Base-by-base conservation (phyloP, 345 rosid species). In the Acer negundo region DNA sequence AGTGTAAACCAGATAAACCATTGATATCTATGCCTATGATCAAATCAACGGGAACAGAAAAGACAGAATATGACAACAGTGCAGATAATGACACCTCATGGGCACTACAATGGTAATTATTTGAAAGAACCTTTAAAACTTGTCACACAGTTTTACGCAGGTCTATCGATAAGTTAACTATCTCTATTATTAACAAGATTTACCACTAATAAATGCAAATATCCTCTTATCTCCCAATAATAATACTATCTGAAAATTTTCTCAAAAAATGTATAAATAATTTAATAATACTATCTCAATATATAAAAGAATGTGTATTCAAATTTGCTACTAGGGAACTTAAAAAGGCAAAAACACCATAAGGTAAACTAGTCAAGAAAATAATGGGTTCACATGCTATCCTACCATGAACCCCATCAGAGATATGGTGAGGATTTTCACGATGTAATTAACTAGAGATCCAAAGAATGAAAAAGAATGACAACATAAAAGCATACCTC, bases 401-500 rank as follows among this genome's bases (percentile, higher is more conserved):
- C 55, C 53, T 16, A 1, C 42, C 76, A 72, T 51, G 19, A 46
- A 53, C 26, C 58, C 44, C 44, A 59, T 40, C 23, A 19, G 40
- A 24, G 44, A 69, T 22, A 31, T 38, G 20, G 42, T 6, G 47
- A 8, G n/a, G 47, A 59, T 28, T 67, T 64, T 13, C n/a, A 75
- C n/a, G 47, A 53, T 40, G 62, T 56, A 59, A 35, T 24, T 73
- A 56, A 38, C 24, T 59, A 79, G 3, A 61, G 40, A 62, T 24
- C 70, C 63, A 47, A 31, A 24, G 20, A 72, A 71, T 62, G 73
- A 20, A 69, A 76, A 62, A 16, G 58, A 53, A 70, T 16, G 51
- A 55, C 10, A 85, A 59, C 23, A 42, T 20, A 67, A 81, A 70
- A 69, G 76, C 97, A 15, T 96, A 92, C 99, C 88, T 85, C 73